Base-by-base conservation (phyloP, 495 filamentous ascomycete species). In the Podospora appendiculata region DNA sequence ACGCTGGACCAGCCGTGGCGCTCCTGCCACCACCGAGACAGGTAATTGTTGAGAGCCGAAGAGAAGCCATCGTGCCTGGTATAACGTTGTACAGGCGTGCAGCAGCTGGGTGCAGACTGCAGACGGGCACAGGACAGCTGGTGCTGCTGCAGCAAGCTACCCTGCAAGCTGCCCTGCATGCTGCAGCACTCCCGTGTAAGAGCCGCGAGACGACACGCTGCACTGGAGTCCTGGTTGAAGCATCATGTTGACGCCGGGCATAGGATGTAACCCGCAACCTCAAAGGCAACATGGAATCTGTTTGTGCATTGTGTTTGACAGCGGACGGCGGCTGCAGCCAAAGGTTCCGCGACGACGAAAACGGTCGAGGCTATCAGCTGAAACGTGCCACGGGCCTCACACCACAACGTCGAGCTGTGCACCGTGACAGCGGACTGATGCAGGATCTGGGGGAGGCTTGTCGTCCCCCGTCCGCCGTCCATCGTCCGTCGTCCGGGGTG, bases 201-300 rank as follows among this genome's bases (percentile, higher is more conserved):
- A 48, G 45, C 45, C 45, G 45, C 45, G 45, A 48, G 45, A 48
- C 33, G 45, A 17, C 32, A 48, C 45, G 6, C 33, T 48, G 45
- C 45, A 17, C 33, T 32, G 18, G 36, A 38, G 13, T n/a, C n/a
- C n/a, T n/a, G n/a, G n/a, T n/a, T n/a, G n/a, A n/a, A n/a, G n/a
- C n/a, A n/a, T n/a, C n/a, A n/a, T n/a, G n/a, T n/a, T n/a, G n/a
- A n/a, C n/a, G n/a, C 36, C 8, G 36, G 7, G 10, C 10, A 13
- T 13, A 2, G 36, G 36, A 38, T 38, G 36, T 38, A 38, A 38
- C 36, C 25, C 25, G 25, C 25, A 25, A 25, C 25, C 25, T 25
- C 2, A 25, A 25, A 25, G 25, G 25, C 25, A 25, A 5, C 25
- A 25, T 25, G 25, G 25, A 38, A 38, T 38, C 36, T 7, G 36